These are phyloP conservation scores for Wallacemonas sp. DNA, from an alignment of 208 protist species.

Conservation along the genomic window DNA sequence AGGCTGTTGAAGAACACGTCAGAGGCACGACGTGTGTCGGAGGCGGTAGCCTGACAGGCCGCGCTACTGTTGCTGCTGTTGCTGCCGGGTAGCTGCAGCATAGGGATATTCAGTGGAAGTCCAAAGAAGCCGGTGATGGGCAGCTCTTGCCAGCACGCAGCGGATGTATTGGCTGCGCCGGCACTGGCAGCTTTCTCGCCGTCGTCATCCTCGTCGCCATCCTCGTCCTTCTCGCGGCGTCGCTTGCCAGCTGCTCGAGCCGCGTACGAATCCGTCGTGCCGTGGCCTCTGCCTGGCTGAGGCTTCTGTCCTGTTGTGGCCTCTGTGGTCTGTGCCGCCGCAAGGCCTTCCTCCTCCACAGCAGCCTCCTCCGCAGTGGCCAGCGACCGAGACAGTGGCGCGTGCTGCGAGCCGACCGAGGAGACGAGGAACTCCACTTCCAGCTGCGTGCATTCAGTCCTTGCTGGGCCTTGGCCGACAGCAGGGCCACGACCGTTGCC, in stretches of 20 bases:
- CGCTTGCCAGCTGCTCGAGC: slow-evolving; percentile 1
- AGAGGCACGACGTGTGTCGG: no score
- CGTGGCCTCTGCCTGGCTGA: background rate
- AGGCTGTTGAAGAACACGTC: slow-evolving; percentile 10
- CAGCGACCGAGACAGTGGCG: no score
- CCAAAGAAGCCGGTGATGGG: slow-evolving; percentile 17
- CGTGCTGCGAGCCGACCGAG: slow-evolving; percentile 69
- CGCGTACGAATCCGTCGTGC: background rate
- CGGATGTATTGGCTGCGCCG: no score
- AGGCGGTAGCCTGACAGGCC: background rate
- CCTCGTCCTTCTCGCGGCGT: background rate
- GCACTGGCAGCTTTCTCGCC: no score
- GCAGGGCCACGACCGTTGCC: no score
- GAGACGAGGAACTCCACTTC: slow-evolving; percentile 70
- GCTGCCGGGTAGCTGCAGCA: background rate
- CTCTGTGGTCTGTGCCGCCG: background rate
- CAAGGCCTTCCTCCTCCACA: background rate
- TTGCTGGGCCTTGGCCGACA: background rate
- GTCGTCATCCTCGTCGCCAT: background rate
- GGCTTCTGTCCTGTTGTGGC: background rate
- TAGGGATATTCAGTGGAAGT: slow-evolving; percentile 4
- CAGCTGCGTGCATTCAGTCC: slow-evolving; percentile 6
- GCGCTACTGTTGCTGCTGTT: background rate
- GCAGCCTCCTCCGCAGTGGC: background rate
- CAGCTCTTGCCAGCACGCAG: slow-evolving; percentile 7